Conservation (phyloP, 192 early-diverging fungal species). For the Thamnidium elegans region DNA sequence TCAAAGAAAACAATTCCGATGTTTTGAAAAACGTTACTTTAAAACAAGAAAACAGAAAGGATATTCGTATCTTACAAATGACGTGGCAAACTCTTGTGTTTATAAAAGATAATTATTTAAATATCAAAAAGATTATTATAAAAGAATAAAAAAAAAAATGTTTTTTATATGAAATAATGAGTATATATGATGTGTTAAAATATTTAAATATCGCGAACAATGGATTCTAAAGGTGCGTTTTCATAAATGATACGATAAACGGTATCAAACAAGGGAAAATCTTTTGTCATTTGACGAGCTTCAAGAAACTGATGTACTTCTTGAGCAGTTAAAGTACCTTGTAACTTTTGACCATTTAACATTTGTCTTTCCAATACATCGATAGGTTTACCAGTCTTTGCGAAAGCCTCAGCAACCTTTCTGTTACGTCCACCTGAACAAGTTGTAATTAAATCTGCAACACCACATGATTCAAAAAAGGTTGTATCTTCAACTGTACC, state of each 20-base stretch:
- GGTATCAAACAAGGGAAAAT: conserved; percentile 80
- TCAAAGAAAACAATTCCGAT: too few species aligned
- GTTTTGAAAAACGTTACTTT: too few species aligned
- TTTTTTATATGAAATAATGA: background rate
- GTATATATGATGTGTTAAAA: background rate
- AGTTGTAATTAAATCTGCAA: conserved; percentile 94
- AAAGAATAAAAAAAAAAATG: too few species aligned
- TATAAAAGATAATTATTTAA: too few species aligned
- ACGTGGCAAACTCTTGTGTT: too few species aligned
- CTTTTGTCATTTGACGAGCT: conserved; percentile 38
- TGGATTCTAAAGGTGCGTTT: conserved; percentile 23
- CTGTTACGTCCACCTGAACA: conserved; percentile 94
- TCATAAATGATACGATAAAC: conserved; percentile 91
- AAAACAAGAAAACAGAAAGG: too few species aligned
- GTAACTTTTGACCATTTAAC: conserved; percentile 95
- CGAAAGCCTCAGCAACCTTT: conserved; percentile 85
- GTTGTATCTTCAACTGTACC: conserved; percentile 81
- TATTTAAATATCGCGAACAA: conserved; percentile 32
- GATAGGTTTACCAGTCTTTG: conserved; percentile 86
- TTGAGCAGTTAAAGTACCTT: conserved; percentile 87
- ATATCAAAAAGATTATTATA: too few species aligned
- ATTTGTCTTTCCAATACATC: conserved; percentile 86
- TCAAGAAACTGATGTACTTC: conserved; percentile 82
- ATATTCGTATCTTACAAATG: too few species aligned
- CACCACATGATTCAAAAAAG: conserved; percentile 95